These are phyloP conservation scores for Acorus calamus DNA, from an alignment of 106 monocot genomes.

Conservation along the genomic window DNA sequence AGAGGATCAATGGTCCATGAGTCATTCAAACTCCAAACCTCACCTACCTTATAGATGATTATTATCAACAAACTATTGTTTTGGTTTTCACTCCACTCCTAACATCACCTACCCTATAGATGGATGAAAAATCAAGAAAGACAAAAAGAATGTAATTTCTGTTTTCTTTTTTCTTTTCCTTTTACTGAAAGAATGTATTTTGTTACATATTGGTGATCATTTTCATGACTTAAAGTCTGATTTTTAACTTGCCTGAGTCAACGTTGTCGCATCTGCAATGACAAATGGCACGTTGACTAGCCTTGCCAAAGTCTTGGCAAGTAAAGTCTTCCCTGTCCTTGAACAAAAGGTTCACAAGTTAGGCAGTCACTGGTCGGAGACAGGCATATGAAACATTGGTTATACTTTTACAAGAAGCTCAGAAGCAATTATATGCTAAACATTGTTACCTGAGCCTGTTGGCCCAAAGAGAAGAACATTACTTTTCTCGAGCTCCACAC, in stretches of 20 bases:
- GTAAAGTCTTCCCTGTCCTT: constrained; percentile 82
- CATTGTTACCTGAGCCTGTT: constrained; percentile 53
- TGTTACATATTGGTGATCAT: not conserved
- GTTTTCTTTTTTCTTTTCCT: not conserved
- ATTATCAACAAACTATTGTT: too few relatives aligned
- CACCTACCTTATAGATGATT: too few relatives aligned
- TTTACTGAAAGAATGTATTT: not conserved
- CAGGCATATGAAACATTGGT: too few relatives aligned
- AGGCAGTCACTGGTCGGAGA: too few relatives aligned
- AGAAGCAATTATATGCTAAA: constrained; percentile 27
- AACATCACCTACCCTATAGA: too few relatives aligned
- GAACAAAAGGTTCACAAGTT: constrained; percentile 20
- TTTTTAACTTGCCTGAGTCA: constrained; percentile 55
- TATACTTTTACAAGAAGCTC: constrained; percentile 1
- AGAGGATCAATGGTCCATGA: too few relatives aligned
- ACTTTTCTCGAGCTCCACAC: constrained; percentile 76
- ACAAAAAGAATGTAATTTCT: too few relatives aligned
- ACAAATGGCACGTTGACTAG: constrained; percentile 86
- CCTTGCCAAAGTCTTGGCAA: constrained; percentile 73
- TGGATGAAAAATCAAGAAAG: too few relatives aligned
- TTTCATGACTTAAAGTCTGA: not conserved
- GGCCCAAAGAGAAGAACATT: constrained; percentile 66
- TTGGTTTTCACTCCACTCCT: too few relatives aligned
- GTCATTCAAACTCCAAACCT: too few relatives aligned
- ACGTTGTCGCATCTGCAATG: constrained; percentile 80